phyloP scores from a whole-genome alignment of 371 early-diverging fungal species.

The Dichotomocladium elegans region DNA sequence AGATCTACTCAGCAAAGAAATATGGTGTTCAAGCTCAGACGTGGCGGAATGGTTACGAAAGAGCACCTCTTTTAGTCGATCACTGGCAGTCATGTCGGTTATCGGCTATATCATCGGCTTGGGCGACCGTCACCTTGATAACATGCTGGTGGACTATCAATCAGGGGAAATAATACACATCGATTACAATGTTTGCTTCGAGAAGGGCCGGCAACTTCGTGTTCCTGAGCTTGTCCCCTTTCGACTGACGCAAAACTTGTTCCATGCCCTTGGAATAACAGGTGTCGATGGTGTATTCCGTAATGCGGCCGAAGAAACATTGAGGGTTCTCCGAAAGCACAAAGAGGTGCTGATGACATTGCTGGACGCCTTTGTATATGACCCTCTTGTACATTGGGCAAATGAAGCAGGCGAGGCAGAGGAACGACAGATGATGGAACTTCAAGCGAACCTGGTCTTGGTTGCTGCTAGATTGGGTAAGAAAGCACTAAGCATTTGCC shows the following conservation, averaged over 20 bases:
- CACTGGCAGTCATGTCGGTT: slow-evolving; percentile 92
- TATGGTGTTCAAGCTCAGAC: slow-evolving; percentile 53
- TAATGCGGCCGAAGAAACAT: slow-evolving; percentile 64
- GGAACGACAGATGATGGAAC: slow-evolving; percentile 33
- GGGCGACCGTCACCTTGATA: slow-evolving; percentile 98
- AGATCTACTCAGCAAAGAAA: slow-evolving; percentile 59
- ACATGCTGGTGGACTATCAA: slow-evolving; percentile 86
- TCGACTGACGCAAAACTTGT: slow-evolving; percentile 88
- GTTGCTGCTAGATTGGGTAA: slow-evolving; percentile 36
- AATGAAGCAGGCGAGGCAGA: slow-evolving; percentile 39
- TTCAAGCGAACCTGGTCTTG: slow-evolving; percentile 33
- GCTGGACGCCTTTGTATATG: slow-evolving; percentile 91
- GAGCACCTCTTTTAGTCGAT: slow-evolving; percentile 74
- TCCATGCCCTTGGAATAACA: slow-evolving; percentile 73
- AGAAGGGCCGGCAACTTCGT: slow-evolving; percentile 82
- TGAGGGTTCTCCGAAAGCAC: slow-evolving; percentile 76
- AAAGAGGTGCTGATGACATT: slow-evolving; percentile 80
- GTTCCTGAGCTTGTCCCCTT: slow-evolving; percentile 97
- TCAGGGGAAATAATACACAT: slow-evolving; percentile 95
- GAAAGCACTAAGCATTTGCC: too few species aligned
- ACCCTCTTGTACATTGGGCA: slow-evolving; percentile 79
- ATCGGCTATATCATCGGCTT: slow-evolving; percentile 97
- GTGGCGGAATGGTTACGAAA: slow-evolving; percentile 71
- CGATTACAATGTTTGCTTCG: slow-evolving; percentile 98
- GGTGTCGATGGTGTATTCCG: slow-evolving; percentile 82